These are phyloP conservation scores for Xylaria bambusicola DNA, from an alignment of 495 filamentous ascomycete genomes.

Conservation along the genomic window DNA sequence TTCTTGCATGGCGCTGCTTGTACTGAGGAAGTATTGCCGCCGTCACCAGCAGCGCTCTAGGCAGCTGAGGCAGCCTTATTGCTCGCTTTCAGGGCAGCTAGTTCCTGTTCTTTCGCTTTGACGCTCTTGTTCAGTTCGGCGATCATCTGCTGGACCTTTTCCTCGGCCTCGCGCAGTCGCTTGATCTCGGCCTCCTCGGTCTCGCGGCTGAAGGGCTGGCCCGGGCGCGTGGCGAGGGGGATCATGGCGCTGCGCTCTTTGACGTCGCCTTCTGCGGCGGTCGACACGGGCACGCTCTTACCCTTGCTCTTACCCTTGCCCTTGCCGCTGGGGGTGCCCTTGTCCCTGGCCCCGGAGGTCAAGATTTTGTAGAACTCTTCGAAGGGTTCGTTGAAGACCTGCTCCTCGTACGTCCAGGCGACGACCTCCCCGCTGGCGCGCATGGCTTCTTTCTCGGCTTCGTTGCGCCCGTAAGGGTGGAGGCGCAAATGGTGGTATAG, in stretches of 20 bases:
- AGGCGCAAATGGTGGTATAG: constrained; percentile 88
- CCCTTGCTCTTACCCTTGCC: constrained; percentile 43
- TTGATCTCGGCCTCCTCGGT: constrained; percentile 73
- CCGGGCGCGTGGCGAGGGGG: constrained; percentile 61
- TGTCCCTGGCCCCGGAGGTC: constrained; percentile 59
- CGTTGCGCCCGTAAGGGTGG: constrained; percentile 79
- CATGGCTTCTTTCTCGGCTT: constrained; percentile 68
- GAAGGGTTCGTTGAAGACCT: constrained; percentile 94
- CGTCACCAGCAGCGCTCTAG: constrained; percentile 21
- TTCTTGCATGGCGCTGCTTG: neutral
- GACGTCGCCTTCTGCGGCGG: constrained; percentile 46
- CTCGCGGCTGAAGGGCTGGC: constrained; percentile 72
- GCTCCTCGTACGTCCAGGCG: constrained; percentile 81
- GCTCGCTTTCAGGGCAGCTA: constrained; percentile 46
- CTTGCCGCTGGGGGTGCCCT: constrained; percentile 42
- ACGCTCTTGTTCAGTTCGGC: constrained; percentile 64
- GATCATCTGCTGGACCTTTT: constrained; percentile 66
- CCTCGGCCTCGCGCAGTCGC: constrained; percentile 69
- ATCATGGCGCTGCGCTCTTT: constrained; percentile 69
- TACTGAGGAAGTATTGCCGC: neutral
- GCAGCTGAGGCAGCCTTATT: constrained; percentile 25
- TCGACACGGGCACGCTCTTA: constrained; percentile 12
- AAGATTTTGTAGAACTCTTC: constrained; percentile 84
- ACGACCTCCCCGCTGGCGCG: constrained; percentile 66
- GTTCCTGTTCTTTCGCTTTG: constrained; percentile 58